Evolutionary conservation across 2,329 filamentous ascomycete genomes (phyloP), one percentile per base, ranked within the genome.

Genomic region (Aspergillus fructus): DNA sequence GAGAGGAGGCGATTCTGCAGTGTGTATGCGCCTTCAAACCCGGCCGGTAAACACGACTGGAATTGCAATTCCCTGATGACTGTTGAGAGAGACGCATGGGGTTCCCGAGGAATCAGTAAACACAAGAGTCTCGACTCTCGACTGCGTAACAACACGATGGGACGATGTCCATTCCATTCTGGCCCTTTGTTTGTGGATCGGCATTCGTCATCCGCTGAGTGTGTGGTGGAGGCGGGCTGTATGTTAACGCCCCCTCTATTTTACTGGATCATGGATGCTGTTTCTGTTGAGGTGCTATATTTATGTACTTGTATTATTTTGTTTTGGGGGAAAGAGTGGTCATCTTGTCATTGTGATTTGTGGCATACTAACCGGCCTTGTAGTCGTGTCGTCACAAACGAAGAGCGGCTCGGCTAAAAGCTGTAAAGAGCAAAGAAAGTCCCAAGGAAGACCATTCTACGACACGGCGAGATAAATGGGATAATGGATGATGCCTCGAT

Each of bases 131-230:
- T 30, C 27, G 27, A 30, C 8, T 30, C 27, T 30, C 27, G 27
- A 30, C 27, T 30, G 27, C 27, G 27, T 4, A 9, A 30, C 9
- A 30, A 30, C 8, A 11, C 27, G 27, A 30, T 30, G 9, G 27
- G 27, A 30, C 8, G 27, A n/a, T 11, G 34, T 37, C 34, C 34
- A 37, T 37, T 30, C 21, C 9, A 33, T 21, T 49, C 12, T 8
- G 27, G 27, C 27, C 27, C 33, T 52, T 52, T 17, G 27, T 17
- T 3, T 34, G 49, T 52, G 49, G 49, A 52, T 45, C 39, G 30
- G 39, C 11, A 52, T 37, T 52, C 49, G 49, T 52, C 49, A 52
- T 52, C 49, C 40, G 21, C n/a, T 42, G 49, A 42, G 49, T 51
- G 23, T 42, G 40, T 37, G 46, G 21, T 7, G 13, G n/a, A 37